Evolutionary conservation across 176 grass and related monocot species (phyloP), one percentile per base, ranked within the genome.

Genomic region (Bonia amplexicaulis): DNA sequence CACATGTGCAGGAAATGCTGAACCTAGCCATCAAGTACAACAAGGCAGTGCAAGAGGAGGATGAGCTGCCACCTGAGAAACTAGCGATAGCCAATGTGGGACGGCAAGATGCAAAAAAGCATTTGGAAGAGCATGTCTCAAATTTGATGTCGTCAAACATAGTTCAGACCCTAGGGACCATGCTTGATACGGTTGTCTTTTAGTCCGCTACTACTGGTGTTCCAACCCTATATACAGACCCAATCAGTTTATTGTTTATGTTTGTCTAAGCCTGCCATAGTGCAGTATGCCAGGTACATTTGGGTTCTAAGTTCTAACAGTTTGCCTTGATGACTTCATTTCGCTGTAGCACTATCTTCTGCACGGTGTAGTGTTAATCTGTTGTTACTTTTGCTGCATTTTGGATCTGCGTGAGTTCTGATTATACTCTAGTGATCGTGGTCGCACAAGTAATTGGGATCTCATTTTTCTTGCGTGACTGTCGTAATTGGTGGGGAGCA

Each of bases 91-190:
- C 91, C 78, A 99, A 99, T 84, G 96, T 99, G 8, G 96, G 96
- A 31, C 80, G 93, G 73, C 96, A 99, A 80, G 96, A 99, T 74
- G 96, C 93, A 0, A 98, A 98, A 70, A 99, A 99, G 88, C 96
- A 99, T 86, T 85, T 99, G 76, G 96, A 99, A 82, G 96, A 99
- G 78, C 96, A 99, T 46, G 96, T 99, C 66, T 96, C 96, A 0
- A 96, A 96, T 78, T 85, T 99, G 52, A 99, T 99, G 96, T 96
- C 96, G 2, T 99, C 96, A 35, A 99, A 99, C 86, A 96, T 99
- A 87, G 87, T 96, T 81, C 96, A 99, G 84, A 96, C 96, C 73
- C 91, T 99, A 44, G 96, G 93, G 39, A 94, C 93, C 45, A 99
- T 95, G 96, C 93, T 99, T 1, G 96, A 96, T 66, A 99, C 93